Conservation (phyloP, 352 stramenopile species). For the Phytophthora europaea region DNA sequence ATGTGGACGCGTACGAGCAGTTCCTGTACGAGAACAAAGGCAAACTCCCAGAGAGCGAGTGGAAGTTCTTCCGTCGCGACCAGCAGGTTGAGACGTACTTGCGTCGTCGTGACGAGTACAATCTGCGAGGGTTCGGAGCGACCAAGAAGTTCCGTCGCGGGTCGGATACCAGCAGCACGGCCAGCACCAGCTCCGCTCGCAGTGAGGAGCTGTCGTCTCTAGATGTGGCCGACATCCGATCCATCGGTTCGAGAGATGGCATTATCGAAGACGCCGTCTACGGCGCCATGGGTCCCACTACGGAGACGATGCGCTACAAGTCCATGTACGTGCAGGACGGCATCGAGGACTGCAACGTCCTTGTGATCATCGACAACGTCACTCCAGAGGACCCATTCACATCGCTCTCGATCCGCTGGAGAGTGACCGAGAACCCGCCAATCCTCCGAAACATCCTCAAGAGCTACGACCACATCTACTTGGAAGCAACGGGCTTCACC, state of each 20-base stretch:
- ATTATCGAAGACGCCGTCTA: slow-evolving; percentile 46
- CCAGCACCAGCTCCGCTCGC: slow-evolving; percentile 22
- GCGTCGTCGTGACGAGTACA: slow-evolving; percentile 33
- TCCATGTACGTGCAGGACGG: slow-evolving; percentile 41
- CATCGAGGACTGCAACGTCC: slow-evolving; percentile 37
- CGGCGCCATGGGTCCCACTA: slow-evolving; percentile 37
- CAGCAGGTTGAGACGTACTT: slow-evolving; percentile 36
- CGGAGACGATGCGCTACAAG: slow-evolving; percentile 44
- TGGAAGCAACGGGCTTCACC: slow-evolving; percentile 40
- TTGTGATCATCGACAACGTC: slow-evolving; percentile 41
- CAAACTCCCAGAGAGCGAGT: slow-evolving; percentile 32
- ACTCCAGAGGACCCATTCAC: slow-evolving; percentile 29
- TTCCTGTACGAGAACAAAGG: slow-evolving; percentile 32
- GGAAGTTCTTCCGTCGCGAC: slow-evolving; percentile 36
- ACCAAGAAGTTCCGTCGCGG: slow-evolving; percentile 31
- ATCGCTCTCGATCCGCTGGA: slow-evolving; percentile 30
- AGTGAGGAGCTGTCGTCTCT: slow-evolving; percentile 31
- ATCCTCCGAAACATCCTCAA: slow-evolving; percentile 39
- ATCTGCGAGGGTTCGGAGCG: slow-evolving; percentile 29
- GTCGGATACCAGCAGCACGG: slow-evolving; percentile 21
- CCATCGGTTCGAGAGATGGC: slow-evolving; percentile 37
- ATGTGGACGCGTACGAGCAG: slow-evolving; percentile 34
- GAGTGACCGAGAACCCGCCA: slow-evolving; percentile 38
- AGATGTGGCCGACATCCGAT: slow-evolving; percentile 32
- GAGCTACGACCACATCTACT: slow-evolving; percentile 47